Percentiles rank a stretch among this genome's conserved stretches.
phyloP scores from a whole-genome alignment of 768 basidiomycete genomes.

The Tephrocybe sp. region DNA sequence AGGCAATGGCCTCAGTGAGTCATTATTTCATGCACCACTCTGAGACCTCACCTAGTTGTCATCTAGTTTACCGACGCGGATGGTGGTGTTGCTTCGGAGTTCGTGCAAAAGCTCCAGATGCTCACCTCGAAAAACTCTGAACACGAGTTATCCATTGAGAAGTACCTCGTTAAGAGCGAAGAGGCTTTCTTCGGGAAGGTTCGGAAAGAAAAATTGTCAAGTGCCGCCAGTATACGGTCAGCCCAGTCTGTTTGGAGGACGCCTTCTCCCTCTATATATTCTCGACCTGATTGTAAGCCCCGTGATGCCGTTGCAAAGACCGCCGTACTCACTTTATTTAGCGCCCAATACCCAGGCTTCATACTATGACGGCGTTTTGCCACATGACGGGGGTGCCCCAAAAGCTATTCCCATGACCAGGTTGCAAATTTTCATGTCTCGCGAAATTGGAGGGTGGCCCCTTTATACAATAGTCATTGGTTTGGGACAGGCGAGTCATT shows the following conservation, averaged over 20 bases:
- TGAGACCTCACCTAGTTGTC: conserved; percentile 6
- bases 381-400: conserved; percentile 47
- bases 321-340: conserved; percentile 6
- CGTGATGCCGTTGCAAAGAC: conserved; percentile 1
- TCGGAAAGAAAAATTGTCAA: conserved; percentile 82
- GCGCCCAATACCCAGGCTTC: conserved; percentile 51
- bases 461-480: conserved; percentile 89
- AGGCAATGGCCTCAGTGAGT: conserved; percentile 82
- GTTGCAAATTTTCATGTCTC: conserved; percentile 79
- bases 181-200: conserved; percentile 91
- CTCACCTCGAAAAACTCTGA: conserved; percentile 87
- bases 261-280: conserved; percentile 60
- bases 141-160: conserved; percentile 88
- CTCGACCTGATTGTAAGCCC: conserved; percentile 72
- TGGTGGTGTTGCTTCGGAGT: conserved; percentile 86
- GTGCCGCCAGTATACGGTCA: conserved; percentile 75
- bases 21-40: neutral
- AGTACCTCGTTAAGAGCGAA: conserved; percentile 86
- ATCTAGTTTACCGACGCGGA: conserved; percentile 90
- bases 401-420: conserved; percentile 77
- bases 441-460: conserved; percentile 84
- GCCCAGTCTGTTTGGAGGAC: conserved; percentile 81
- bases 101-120: conserved; percentile 78
- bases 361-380: conserved; percentile 43
- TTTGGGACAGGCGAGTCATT: conserved; percentile 58